These are phyloP conservation scores for Phaeolepiota aurea DNA, from an alignment of 768 basidiomycete genomes.

Conservation along the genomic window DNA sequence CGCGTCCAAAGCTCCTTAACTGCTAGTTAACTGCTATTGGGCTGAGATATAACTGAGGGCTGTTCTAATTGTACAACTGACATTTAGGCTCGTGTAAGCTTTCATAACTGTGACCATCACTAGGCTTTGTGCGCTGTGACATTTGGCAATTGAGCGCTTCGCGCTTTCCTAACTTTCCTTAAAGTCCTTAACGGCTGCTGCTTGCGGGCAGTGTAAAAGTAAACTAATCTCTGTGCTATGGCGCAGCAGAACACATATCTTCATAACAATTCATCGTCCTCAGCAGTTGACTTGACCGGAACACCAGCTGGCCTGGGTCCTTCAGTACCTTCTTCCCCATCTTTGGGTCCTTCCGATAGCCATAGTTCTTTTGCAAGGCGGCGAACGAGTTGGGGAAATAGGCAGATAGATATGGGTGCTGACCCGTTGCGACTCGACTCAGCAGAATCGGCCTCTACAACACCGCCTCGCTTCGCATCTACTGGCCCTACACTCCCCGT, in stretches of 20 bases:
- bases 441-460: constrained; percentile 10
- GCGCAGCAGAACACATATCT: constrained; percentile 23
- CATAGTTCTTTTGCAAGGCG: constrained; percentile 35
- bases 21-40: too few relatives aligned
- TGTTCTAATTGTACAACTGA: too few relatives aligned
- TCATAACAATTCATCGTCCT: constrained; percentile 38
- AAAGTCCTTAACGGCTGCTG: too few relatives aligned
- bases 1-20: too few relatives aligned
- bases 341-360: constrained; percentile 42
- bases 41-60: too few relatives aligned
- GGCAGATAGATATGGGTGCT: constrained; percentile 30
- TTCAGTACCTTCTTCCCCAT: constrained; percentile 46
- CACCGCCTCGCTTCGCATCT: neutral
- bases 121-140: too few relatives aligned
- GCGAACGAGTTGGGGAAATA: constrained; percentile 50
- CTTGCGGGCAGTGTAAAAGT: too few relatives aligned
- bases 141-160: too few relatives aligned
- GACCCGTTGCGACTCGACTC: constrained; percentile 38
- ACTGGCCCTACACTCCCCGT: constrained; percentile 2
- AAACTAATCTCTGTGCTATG: constrained; percentile 14
- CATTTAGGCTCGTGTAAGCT: too few relatives aligned
- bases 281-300: constrained; percentile 46
- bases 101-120: too few relatives aligned
- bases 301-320: constrained; percentile 30
- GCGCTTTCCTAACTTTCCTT: too few relatives aligned